phyloP scores from a whole-genome alignment of 108 stramenopile species.

The Discostella pseudostelligera region DNA sequence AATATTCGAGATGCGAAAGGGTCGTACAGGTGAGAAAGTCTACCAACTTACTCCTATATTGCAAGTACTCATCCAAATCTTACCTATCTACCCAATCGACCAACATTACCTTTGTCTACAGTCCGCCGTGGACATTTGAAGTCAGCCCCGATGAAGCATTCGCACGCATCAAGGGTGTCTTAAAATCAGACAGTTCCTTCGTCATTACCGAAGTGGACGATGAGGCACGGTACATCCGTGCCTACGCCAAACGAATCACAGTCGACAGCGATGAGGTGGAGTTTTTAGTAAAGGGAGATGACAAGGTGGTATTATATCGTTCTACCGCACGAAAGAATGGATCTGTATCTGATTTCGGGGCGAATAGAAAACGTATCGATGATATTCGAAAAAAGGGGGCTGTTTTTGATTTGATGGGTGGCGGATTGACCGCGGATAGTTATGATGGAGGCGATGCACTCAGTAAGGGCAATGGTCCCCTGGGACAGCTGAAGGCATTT shows the following conservation, averaged over 20 bases:
- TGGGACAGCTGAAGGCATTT: conserved; percentile 86
- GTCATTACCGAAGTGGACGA: conserved; percentile 55
- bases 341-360: conserved; percentile 63
- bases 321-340: conserved; percentile 52
- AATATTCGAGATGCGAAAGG: conserved; percentile 14
- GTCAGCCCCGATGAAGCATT: conserved; percentile 63
- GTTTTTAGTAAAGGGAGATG: conserved; percentile 62
- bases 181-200: conserved; percentile 48
- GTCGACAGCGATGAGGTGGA: conserved; percentile 58
- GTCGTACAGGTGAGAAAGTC: conserved; percentile 9
- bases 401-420: conserved; percentile 80
- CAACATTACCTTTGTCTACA: too few relatives aligned
- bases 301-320: conserved; percentile 67
- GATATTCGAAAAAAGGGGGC: conserved; percentile 60
- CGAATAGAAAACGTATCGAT: conserved; percentile 61
- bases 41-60: too few relatives aligned
- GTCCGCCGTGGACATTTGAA: conserved; percentile 84
- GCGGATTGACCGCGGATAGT: conserved; percentile 51
- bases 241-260: conserved; percentile 47
- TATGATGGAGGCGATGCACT: conserved; percentile 41
- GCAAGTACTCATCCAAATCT: not conserved
- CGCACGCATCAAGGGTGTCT: conserved; percentile 72
- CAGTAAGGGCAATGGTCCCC: conserved; percentile 50
- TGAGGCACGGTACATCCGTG: conserved; percentile 53
- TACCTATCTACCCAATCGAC: not conserved